These are phyloP conservation scores for Saxophila tyrrhenica DNA, from an alignment of 495 filamentous ascomycete species.

Conservation along the genomic window DNA sequence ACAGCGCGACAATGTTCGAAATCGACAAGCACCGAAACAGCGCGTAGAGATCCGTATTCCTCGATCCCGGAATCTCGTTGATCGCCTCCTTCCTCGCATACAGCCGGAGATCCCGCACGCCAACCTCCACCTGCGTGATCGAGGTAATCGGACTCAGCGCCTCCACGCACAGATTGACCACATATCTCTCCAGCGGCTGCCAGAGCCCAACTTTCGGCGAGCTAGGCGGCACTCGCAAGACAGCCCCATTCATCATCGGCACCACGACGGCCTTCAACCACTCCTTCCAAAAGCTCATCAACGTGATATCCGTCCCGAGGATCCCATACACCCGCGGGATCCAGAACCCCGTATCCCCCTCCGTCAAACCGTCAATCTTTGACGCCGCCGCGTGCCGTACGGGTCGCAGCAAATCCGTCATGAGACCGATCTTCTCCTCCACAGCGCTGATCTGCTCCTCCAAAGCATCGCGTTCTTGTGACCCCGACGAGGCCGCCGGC, in stretches of 20 bases:
- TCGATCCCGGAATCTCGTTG: conserved; percentile 87
- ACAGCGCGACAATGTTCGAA: conserved; percentile 79
- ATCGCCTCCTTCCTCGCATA: conserved; percentile 86
- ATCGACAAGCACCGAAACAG: conserved; percentile 82
- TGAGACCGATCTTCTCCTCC: conserved; percentile 92
- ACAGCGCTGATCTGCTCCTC: conserved; percentile 93
- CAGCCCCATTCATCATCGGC: conserved; percentile 81
- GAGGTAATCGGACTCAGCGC: conserved; percentile 84
- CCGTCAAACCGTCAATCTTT: conserved; percentile 92
- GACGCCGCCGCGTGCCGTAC: conserved; percentile 88
- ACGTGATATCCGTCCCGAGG: conserved; percentile 68
- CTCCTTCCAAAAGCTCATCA: conserved; percentile 96
- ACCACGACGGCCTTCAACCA: conserved; percentile 89
- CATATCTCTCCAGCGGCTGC: conserved; percentile 93
- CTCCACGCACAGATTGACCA: conserved; percentile 94
- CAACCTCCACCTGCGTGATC: conserved; percentile 89
- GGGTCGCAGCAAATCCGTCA: conserved; percentile 89
- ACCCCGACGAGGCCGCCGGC: conserved; percentile 67
- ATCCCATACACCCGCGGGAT: conserved; percentile 90
- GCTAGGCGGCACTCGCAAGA: conserved; percentile 72
- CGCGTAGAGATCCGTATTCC: conserved; percentile 87
- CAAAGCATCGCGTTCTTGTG: conserved; percentile 64
- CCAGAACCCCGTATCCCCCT: conserved; percentile 95
- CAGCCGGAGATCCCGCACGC: conserved; percentile 77
- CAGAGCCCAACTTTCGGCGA: conserved; percentile 89